These are phyloP conservation scores for Chaetomium tenue DNA, from an alignment of 495 filamentous ascomycete species.

Conservation along the genomic window DNA sequence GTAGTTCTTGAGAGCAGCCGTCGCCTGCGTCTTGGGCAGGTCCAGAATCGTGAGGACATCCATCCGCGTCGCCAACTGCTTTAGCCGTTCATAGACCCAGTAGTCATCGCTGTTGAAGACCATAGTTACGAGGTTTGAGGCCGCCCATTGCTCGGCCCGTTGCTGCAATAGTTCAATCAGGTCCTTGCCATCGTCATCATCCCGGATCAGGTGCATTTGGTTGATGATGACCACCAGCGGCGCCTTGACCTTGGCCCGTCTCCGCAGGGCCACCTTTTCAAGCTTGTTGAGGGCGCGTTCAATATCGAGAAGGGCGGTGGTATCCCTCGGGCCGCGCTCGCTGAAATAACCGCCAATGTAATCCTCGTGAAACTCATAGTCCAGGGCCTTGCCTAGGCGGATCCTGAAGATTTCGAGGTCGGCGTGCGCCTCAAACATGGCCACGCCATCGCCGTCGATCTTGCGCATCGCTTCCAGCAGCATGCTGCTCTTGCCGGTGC, in stretches of 20 bases:
- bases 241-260: conserved; percentile 55
- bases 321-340: conserved; percentile 88
- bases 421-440: conserved; percentile 94
- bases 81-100: conserved; percentile 94
- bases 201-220: conserved; percentile 80
- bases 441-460: conserved; percentile 76
- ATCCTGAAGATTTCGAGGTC: conserved; percentile 95
- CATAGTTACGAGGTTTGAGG: conserved; percentile 80
- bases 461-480: conserved; percentile 90
- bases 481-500: conserved; percentile 95
- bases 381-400: conserved; percentile 84
- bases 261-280: conserved; percentile 82
- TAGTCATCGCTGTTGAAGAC: conserved; percentile 95
- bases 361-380: conserved; percentile 86
- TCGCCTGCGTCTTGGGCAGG: conserved; percentile 71
- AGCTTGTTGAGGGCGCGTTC: conserved; percentile 96
- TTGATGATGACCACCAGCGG: conserved; percentile 90
- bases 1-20: conserved; percentile 71
- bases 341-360: conserved; percentile 95
- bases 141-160: conserved; percentile 92
- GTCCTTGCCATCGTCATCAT: conserved; percentile 87
- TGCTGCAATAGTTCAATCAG: conserved; percentile 94
- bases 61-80: conserved; percentile 87
- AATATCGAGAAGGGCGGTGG: conserved; percentile 86
- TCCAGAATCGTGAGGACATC: conserved; percentile 82